These are phyloP conservation scores for Cudoniella acicularis DNA, from an alignment of 495 filamentous ascomycete genomes.

Conservation along the genomic window DNA sequence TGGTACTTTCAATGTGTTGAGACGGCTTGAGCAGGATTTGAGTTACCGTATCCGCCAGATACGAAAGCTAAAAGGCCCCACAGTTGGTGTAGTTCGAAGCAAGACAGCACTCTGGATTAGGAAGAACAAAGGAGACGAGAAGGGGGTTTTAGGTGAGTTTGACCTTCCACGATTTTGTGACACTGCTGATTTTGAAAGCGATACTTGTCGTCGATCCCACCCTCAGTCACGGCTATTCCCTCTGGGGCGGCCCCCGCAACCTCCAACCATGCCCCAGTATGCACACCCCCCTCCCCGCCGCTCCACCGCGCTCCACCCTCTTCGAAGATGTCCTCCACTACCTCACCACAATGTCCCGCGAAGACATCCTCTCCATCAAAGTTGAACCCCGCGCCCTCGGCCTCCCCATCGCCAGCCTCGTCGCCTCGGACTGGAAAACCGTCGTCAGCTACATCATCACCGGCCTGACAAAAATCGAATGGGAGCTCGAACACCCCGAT, in stretches of 20 bases:
- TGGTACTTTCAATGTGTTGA: slow-evolving; percentile 9
- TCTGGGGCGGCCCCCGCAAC: slow-evolving; percentile 17
- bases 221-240: slow-evolving; percentile 8
- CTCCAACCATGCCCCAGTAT: slow-evolving; percentile 12
- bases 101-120: slow-evolving; percentile 13
- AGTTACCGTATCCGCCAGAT: background rate
- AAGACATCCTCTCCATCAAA: slow-evolving; percentile 24
- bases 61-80: slow-evolving; percentile 5
- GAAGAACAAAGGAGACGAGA: slow-evolving; percentile 1
- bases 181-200: background rate
- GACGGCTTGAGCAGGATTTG: slow-evolving; percentile 12
- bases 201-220: slow-evolving; percentile 20
- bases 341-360: background rate
- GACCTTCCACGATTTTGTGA: background rate
- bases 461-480: slow-evolving; percentile 41
- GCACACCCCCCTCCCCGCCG: background rate
- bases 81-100: slow-evolving; percentile 11
- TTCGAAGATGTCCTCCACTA: slow-evolving; percentile 12
- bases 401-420: slow-evolving; percentile 20
- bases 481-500: slow-evolving; percentile 34
- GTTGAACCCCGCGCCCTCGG: slow-evolving; percentile 8
- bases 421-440: background rate
- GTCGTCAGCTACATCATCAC: slow-evolving; percentile 35
- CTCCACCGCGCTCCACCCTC: background rate
- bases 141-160: slow-evolving; percentile 9